Conservation (phyloP, 148 eudicot species). For the Amaranthus hypochondriacus region DNA sequence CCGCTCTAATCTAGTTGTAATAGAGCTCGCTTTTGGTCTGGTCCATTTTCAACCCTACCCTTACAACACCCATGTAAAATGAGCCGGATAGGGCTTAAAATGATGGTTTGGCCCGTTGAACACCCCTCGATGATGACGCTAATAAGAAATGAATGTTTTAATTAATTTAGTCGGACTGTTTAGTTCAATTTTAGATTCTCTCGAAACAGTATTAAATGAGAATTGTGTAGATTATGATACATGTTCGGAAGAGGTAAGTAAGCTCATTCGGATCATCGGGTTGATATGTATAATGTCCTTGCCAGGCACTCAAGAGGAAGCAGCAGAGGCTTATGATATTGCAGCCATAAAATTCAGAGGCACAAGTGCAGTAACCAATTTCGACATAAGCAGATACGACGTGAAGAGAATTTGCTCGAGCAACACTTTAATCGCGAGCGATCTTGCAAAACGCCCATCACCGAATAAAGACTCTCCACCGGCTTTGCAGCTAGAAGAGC, state of each 20-base stretch:
- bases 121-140: too few species aligned
- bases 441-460: constrained; percentile 50
- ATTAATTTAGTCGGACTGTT: too few species aligned
- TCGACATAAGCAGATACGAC: constrained; percentile 72
- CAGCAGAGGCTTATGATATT: constrained; percentile 85
- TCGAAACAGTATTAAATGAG: too few species aligned
- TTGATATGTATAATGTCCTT: background rate
- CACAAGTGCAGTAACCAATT: constrained; percentile 72
- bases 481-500: constrained; percentile 8
- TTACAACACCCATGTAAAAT: too few species aligned
- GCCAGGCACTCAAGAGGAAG: constrained; percentile 87
- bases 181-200: too few species aligned
- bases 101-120: too few species aligned
- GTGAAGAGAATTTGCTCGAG: constrained; percentile 65
- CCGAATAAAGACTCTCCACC: constrained; percentile 22
- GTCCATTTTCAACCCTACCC: too few species aligned
- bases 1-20: too few species aligned
- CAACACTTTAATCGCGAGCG: constrained; percentile 56
- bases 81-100: too few species aligned
- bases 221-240: too few species aligned
- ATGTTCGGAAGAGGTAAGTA: background rate
- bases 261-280: background rate
- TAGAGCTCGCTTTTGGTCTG: too few species aligned
- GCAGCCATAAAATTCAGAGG: constrained; percentile 87
- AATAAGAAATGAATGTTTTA: too few species aligned